Evolutionary conservation across 2,329 filamentous ascomycete genomes (phyloP).

Genomic region (Aspergillus proliferans): DNA sequence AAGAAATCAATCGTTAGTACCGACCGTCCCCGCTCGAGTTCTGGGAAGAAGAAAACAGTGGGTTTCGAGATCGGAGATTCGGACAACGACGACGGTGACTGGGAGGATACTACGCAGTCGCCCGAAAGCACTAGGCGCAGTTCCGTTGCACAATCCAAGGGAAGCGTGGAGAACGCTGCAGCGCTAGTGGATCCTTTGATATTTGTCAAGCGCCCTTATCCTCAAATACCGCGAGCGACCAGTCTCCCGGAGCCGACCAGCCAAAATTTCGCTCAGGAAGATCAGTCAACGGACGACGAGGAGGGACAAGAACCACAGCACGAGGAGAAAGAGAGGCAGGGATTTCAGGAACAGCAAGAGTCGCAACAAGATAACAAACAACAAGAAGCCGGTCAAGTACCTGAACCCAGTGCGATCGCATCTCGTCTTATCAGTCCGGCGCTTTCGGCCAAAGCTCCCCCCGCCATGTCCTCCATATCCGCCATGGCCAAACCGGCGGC

Average conservation of each 20-base stretch:
- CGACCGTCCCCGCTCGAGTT: conserved; percentile 27
- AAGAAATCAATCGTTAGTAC: conserved; percentile 37
- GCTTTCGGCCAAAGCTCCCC: conserved; percentile 39
- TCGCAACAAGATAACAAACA: conserved; percentile 7
- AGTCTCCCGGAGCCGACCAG: conserved; percentile 34
- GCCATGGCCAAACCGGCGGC: conserved; percentile 36
- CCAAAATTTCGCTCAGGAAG: conserved; percentile 24
- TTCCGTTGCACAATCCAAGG: conserved; percentile 34
- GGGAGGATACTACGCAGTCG: conserved; percentile 45
- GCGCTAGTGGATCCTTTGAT: conserved; percentile 35
- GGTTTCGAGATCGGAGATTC: conserved; percentile 42
- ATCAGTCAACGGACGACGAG: conserved; percentile 16
- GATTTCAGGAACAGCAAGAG: conserved; percentile 4
- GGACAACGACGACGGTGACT: conserved; percentile 41
- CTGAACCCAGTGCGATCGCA: conserved; percentile 33
- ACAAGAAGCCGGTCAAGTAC: conserved; percentile 12
- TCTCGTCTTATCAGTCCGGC: conserved; percentile 33
- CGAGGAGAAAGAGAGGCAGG: conserved; percentile 10
- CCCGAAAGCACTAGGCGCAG: conserved; percentile 43
- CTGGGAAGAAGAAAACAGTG: conserved; percentile 41
- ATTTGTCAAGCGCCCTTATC: conserved; percentile 36
- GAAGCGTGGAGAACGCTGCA: conserved; percentile 27
- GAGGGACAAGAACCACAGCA: conserved; percentile 11
- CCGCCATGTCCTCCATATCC: conserved; percentile 45
- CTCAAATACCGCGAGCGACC: conserved; percentile 32